phyloP scores from a whole-genome alignment of 768 basidiomycete species.

The Amanita muscaria region DNA sequence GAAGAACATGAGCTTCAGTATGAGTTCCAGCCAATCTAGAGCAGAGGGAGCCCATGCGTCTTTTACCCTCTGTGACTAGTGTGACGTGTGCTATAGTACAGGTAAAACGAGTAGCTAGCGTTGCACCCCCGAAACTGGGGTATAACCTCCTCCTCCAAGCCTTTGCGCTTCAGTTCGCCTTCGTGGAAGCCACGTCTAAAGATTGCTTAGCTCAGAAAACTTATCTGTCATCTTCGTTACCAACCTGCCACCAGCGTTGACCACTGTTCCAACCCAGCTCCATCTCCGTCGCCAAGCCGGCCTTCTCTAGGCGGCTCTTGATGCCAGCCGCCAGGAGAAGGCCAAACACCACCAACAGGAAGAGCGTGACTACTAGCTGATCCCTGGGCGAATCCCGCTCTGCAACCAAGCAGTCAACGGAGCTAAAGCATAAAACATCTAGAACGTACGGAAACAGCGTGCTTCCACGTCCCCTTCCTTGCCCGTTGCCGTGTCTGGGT shows the following conservation, averaged over 20 bases:
- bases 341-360: conserved; percentile 81
- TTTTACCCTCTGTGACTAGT: conserved; percentile 2
- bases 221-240: background rate
- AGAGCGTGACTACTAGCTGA: conserved; percentile 87
- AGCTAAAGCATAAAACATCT: conserved; percentile 8
- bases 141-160: conserved; percentile 37
- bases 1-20: conserved; percentile 39
- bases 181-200: conserved; percentile 47
- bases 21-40: conserved; percentile 40
- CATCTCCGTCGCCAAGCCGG: conserved; percentile 55
- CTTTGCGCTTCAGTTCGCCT: conserved; percentile 40
- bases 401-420: conserved; percentile 22
- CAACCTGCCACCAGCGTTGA: conserved; percentile 79
- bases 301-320: conserved; percentile 73
- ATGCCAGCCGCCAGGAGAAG: conserved; percentile 79
- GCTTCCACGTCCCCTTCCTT: conserved; percentile 96
- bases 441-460: conserved; percentile 81
- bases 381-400: conserved; percentile 95
- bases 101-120: conserved; percentile 13
- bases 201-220: background rate
- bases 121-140: conserved; percentile 25
- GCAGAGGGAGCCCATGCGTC: conserved; percentile 54
- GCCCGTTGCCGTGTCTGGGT: conserved; percentile 89
- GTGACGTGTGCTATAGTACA: conserved; percentile 12
- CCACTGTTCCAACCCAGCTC: conserved; percentile 55